Evolutionary conservation across 23 red algal genomes (phyloP).

Genomic region (Agarophyton chilense): DNA sequence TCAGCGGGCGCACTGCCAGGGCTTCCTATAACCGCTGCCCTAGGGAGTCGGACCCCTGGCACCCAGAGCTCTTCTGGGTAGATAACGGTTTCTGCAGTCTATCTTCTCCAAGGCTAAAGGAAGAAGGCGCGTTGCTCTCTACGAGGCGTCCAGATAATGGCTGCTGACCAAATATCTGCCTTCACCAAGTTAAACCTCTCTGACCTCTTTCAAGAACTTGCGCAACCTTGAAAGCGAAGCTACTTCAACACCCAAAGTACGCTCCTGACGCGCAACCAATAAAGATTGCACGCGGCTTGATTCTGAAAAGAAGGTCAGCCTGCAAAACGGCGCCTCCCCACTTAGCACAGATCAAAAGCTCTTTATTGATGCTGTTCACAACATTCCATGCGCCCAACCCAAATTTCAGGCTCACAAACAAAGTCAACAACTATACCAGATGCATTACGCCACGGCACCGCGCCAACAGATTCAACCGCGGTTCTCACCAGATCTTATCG

Average conservation of each 20-base stretch:
- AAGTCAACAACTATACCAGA: neutral
- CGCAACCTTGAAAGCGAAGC: neutral
- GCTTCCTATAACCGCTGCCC: neutral
- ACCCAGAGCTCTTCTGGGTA: slow-evolving; percentile 24
- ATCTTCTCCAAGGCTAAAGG: neutral
- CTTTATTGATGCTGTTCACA: neutral
- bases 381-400: neutral
- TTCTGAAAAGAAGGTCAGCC: slow-evolving; percentile 8
- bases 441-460: neutral
- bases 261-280: neutral
- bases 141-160: slow-evolving; percentile 24
- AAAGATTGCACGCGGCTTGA: neutral
- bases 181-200: neutral
- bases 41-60: neutral
- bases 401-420: neutral
- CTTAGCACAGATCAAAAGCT: slow-evolving; percentile 15
- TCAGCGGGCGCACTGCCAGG: neutral
- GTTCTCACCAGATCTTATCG: neutral
- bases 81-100: slow-evolving; percentile 31
- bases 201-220: slow-evolving; percentile 10
- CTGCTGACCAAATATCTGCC: slow-evolving; percentile 20
- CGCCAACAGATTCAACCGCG: neutral
- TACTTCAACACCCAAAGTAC: slow-evolving; percentile 7
- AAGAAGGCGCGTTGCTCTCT: slow-evolving; percentile 14
- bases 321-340: neutral